Percentiles rank a stretch among this genome's conserved stretches.
phyloP scores from a whole-genome alignment of 345 rosid genomes.

The Erodium maritimum region DNA sequence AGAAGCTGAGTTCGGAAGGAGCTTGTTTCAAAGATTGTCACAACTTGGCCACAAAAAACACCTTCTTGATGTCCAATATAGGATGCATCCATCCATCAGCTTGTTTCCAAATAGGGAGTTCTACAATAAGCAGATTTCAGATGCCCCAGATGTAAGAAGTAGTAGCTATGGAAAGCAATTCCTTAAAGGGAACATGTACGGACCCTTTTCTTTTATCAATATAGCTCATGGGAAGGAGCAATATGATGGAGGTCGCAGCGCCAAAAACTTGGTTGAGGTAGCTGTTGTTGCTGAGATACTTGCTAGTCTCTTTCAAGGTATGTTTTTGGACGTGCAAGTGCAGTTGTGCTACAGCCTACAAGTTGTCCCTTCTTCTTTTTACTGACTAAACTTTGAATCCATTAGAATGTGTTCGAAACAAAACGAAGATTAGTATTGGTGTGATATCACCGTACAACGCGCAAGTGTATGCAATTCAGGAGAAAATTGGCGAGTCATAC shows the following conservation, averaged over 20 bases:
- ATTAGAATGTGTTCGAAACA: neutral
- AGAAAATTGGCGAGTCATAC: neutral
- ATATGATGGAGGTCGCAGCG: constrained; percentile 1
- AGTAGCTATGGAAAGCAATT: neutral
- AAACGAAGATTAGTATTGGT: constrained; percentile 7
- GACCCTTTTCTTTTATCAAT: constrained; percentile 11
- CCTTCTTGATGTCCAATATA: constrained; percentile 12
- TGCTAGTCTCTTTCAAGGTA: constrained; percentile 9
- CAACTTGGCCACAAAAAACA: constrained; percentile 4
- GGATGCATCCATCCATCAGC: constrained; percentile 22
- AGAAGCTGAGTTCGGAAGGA: constrained; percentile 13
- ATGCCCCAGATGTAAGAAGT: constrained; percentile 5
- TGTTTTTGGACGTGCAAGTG: neutral
- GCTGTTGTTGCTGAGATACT: constrained; percentile 9
- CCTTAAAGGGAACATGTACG: constrained; percentile 4
- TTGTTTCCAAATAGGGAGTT: constrained; percentile 10
- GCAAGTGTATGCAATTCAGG: constrained; percentile 6
- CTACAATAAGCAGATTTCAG: constrained; percentile 4
- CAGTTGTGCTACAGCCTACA: neutral
- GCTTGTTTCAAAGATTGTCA: constrained; percentile 13
- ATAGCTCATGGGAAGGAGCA: constrained; percentile 9
- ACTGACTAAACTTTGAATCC: neutral
- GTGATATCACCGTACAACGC: constrained; percentile 17
- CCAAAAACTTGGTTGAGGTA: constrained; percentile 13
- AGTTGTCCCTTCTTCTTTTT: no score